Percentiles rank a stretch among this genome's conserved stretches.
Evolutionary conservation across 306 rosid genomes (phyloP).

Genomic region (Potentilla sterilis): DNA sequence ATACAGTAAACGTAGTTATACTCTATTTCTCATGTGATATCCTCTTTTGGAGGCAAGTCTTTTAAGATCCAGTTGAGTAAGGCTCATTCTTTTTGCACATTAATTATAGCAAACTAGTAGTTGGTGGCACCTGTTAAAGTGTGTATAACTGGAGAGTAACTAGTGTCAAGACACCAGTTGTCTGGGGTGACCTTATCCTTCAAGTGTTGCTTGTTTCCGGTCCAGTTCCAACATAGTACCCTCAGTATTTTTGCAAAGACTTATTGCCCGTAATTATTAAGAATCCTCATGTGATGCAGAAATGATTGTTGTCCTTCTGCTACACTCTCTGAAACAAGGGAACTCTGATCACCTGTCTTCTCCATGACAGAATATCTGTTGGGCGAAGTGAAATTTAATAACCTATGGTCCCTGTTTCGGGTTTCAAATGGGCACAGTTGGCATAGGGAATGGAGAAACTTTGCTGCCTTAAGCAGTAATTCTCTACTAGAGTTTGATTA

Average conservation of each 20-base stretch:
- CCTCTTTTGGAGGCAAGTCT: not conserved
- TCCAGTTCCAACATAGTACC: not conserved
- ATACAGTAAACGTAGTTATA: not conserved
- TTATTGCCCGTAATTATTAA: not conserved
- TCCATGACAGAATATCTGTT: not conserved
- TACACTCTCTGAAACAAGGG: not conserved
- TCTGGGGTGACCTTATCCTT: not conserved
- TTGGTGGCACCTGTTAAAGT: not conserved
- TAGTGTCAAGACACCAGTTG: not conserved
- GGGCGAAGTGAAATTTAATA: not conserved
- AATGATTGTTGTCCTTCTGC: not conserved
- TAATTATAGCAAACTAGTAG: not conserved
- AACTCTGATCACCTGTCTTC: not conserved
- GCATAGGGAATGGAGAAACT: not conserved
- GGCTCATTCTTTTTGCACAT: not conserved
- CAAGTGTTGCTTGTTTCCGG: not conserved
- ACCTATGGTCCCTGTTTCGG: not conserved
- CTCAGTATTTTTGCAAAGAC: not conserved
- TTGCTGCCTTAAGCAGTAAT: not conserved
- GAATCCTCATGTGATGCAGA: conserved; percentile 1
- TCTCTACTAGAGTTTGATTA: not conserved
- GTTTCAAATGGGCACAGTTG: not conserved
- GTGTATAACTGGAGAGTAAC: conserved; percentile 1
- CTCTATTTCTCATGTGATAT: not conserved
- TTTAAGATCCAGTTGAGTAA: not conserved